Evolutionary conservation across 768 basidiomycete species (phyloP).

Genomic region (Lentinus tigrinus): DNA sequence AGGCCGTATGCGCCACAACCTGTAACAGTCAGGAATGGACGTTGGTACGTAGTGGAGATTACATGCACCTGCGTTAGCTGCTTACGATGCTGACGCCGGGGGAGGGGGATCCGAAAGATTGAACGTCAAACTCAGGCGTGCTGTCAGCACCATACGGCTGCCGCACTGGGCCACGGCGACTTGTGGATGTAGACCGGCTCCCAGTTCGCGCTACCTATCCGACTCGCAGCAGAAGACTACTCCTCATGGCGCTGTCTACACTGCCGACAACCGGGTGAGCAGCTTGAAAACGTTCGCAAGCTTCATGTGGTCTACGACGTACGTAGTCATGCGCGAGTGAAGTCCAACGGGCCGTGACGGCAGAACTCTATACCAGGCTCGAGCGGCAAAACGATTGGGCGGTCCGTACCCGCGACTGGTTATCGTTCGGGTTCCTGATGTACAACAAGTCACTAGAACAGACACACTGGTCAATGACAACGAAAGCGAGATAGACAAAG

Average conservation of each 20-base stretch:
- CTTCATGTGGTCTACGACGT: not conserved
- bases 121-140: not conserved
- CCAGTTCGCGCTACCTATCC: not conserved
- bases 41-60: too few relatives aligned
- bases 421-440: not conserved
- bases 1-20: too few relatives aligned
- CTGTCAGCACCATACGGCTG: not conserved
- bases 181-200: not conserved
- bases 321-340: not conserved
- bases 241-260: not conserved
- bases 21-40: not conserved
- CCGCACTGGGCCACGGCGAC: not conserved
- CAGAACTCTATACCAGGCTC: too few relatives aligned
- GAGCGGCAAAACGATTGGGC: not conserved
- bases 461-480: not conserved
- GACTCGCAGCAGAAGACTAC: not conserved
- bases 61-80: too few relatives aligned
- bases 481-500: not conserved
- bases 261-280: not conserved
- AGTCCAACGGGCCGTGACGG: too few relatives aligned
- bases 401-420: not conserved
- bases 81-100: too few relatives aligned
- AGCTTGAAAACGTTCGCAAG: not conserved
- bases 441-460: not conserved
- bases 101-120: too few relatives aligned